A percentile compares a stretch with the other conserved stretches of the same genome.
These are phyloP conservation scores for Tolypocladium inflatum DNA, from an alignment of 2,329 filamentous ascomycete genomes.

Conservation along the genomic window DNA sequence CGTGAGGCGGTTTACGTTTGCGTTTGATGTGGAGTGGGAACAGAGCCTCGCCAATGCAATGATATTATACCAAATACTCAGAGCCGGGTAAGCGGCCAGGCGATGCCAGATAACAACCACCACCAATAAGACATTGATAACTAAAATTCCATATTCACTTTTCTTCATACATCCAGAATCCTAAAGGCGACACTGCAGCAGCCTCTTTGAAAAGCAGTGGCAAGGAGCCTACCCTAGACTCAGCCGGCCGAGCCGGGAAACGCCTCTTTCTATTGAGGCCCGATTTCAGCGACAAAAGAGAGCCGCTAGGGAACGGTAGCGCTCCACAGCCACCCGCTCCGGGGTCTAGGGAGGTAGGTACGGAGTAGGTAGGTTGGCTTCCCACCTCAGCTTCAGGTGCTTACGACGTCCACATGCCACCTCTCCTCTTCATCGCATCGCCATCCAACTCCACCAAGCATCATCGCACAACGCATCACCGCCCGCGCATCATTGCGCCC, in stretches of 20 bases:
- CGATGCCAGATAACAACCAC: not conserved
- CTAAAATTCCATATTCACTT: too few relatives aligned
- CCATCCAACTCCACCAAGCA: not conserved
- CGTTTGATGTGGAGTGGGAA: not conserved
- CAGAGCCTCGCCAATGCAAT: not conserved
- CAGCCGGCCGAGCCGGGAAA: not conserved
- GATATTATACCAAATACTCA: not conserved
- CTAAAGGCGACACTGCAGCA: not conserved
- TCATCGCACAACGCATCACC: not conserved
- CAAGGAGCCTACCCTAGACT: not conserved
- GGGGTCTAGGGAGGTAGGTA: too few relatives aligned
- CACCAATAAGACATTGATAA: not conserved
- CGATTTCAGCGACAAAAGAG: not conserved
- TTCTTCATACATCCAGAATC: too few relatives aligned
- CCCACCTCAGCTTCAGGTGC: not conserved
- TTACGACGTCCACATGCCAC: not conserved
- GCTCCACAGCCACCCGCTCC: not conserved
- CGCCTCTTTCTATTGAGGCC: not conserved
- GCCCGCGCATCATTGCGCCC: not conserved
- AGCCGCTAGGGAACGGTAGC: not conserved
- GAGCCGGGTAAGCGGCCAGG: not conserved
- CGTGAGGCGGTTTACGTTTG: not conserved
- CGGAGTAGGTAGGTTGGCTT: not conserved
- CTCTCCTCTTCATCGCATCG: not conserved
- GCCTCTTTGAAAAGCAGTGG: not conserved